Base-by-base conservation (phyloP, 176 grass and related monocot species). In the Melocanna baccifera region DNA sequence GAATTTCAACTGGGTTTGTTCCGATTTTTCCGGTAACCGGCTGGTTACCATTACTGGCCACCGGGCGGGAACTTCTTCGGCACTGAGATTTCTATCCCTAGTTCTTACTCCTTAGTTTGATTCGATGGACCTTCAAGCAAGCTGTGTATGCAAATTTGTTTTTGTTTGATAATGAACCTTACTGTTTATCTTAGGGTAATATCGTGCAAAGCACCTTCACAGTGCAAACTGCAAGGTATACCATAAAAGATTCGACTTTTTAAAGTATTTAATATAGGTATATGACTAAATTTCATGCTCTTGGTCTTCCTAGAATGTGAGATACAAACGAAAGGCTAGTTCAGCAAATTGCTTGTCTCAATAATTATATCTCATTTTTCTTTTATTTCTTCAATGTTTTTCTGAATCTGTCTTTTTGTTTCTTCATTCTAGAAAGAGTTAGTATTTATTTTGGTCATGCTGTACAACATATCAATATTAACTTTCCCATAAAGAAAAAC, bases 401-500 rank as follows among this genome's bases (percentile, higher is more conserved):
- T 23, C 23, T 75, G 14, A 42, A 26, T 32, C 12, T 19, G 16
- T 37, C 9, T 34, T 37, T 67, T 67, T 67, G 19, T 67, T 37
- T 19, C 64, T 67, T 67, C 32, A 67, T 6, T 67, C 7, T 67
- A 67, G 64, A 39, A 67, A 37, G 32, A 48, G 46, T 48, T 48
- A 47, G 45, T 12, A 47, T 47, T 47, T 47, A 47, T 14, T 15
- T 48, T 37, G 32, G 3, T 20, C 14, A 67, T 39, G 26, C 32
- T 22, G 7, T 67, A 18, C 19, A 67, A 39, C 32, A 67, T 37
- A 20, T 36, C 63, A 66, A 66, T 9, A 7, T 19, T 43, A 66
- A 57, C 22, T 48, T 87, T 22, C 78, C 6, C 37, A 4, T 25
- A 66, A 56, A 77, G 45, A 84, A 73, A 69, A 84, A 25, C 22